Percentiles rank a stretch among this genome's conserved stretches.
These are phyloP conservation scores for Solanum peruvianum DNA, from an alignment of 257 asterid genomes.

Conservation along the genomic window DNA sequence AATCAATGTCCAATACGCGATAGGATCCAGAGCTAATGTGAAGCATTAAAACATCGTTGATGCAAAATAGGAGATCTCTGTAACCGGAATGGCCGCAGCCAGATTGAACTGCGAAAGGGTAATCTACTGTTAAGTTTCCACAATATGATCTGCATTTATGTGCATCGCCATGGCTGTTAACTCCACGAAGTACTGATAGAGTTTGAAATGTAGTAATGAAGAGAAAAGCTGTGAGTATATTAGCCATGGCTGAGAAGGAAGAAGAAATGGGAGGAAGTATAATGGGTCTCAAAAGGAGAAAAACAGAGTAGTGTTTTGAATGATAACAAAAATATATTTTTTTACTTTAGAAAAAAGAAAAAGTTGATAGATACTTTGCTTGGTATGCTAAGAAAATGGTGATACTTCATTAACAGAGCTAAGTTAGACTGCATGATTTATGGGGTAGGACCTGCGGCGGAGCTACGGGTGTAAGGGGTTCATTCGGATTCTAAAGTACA, in stretches of 20 bases:
- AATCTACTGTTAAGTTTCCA: slow-evolving; percentile 70
- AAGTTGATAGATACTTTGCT: slow-evolving; percentile 53
- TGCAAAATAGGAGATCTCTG: slow-evolving; percentile 75
- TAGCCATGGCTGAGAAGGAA: slow-evolving; percentile 29
- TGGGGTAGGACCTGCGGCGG: not conserved
- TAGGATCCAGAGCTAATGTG: slow-evolving; percentile 86
- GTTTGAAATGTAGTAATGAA: slow-evolving; percentile 5
- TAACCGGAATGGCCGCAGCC: slow-evolving; percentile 91
- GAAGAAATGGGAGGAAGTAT: not conserved
- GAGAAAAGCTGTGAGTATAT: slow-evolving; percentile 3
- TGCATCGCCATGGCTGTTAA: slow-evolving; percentile 20
- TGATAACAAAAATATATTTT: not conserved
- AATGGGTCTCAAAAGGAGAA: not conserved
- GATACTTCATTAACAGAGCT: not conserved
- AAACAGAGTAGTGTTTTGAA: not conserved
- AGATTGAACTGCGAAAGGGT: slow-evolving; percentile 60
- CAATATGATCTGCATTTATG: slow-evolving; percentile 70
- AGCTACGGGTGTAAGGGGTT: not conserved
- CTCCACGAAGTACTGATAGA: slow-evolving; percentile 2
- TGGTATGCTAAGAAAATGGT: slow-evolving; percentile 17
- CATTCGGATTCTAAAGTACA: not conserved
- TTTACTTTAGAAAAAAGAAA: not conserved
- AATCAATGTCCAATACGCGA: slow-evolving; percentile 78
- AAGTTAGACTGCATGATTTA: slow-evolving; percentile 1
- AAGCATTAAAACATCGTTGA: slow-evolving; percentile 76